Evolutionary conservation across 2,329 filamentous ascomycete species (phyloP).

Genomic region (Peltaster fructicola): DNA sequence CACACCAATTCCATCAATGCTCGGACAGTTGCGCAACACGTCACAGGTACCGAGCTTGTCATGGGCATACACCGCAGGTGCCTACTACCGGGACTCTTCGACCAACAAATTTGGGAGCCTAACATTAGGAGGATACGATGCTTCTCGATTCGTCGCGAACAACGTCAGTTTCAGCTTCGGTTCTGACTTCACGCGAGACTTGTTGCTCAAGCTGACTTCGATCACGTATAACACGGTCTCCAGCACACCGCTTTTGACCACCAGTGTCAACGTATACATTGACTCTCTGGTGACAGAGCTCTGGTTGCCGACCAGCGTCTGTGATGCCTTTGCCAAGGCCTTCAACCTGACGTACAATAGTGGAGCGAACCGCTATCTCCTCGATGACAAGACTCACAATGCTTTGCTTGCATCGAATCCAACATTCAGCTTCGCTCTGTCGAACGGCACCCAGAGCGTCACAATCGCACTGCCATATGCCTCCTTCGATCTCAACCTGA

Average conservation of each 20-base stretch:
- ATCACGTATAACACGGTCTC: constrained; percentile 10
- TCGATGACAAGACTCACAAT: constrained; percentile 22
- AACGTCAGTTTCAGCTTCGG: constrained; percentile 16
- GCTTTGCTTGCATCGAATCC: constrained; percentile 18
- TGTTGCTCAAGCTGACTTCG: constrained; percentile 10
- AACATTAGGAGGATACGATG: constrained; percentile 25
- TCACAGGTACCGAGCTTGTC: constrained; percentile 20
- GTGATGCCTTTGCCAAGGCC: constrained; percentile 21
- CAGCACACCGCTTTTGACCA: constrained; percentile 10
- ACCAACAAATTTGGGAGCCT: constrained; percentile 12
- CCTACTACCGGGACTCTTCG: constrained; percentile 10
- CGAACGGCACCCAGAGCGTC: constrained; percentile 3
- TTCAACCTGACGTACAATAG: constrained; percentile 24
- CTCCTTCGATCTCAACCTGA: constrained; percentile 15
- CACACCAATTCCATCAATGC: constrained; percentile 15
- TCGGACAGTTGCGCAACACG: constrained; percentile 15
- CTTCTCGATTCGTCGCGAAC: constrained; percentile 8
- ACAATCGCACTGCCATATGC: constrained; percentile 15
- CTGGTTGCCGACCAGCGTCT: constrained; percentile 22
- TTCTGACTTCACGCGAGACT: constrained; percentile 9
- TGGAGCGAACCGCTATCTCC: constrained; percentile 20
- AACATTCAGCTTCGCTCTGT: constrained; percentile 19
- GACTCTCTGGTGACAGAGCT: constrained; percentile 25
- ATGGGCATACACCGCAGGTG: constrained; percentile 26
- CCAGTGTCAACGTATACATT: constrained; percentile 14